phyloP scores from a whole-genome alignment of 257 asterid genomes.

The Ehretia macrophylla region DNA sequence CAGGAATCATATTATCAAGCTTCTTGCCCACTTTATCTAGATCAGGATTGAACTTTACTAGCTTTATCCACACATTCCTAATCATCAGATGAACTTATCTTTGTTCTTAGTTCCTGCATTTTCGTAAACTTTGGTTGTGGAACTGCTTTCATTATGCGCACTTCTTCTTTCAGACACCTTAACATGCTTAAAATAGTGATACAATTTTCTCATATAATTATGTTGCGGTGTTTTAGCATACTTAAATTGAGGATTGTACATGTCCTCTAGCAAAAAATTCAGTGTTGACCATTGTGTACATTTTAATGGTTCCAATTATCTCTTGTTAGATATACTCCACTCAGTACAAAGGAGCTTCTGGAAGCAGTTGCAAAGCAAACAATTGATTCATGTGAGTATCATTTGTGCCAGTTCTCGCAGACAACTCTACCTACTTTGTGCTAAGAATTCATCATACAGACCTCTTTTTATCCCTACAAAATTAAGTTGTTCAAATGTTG shows the following conservation, averaged over 20 bases:
- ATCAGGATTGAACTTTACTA: too few relatives aligned
- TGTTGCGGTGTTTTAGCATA: too few relatives aligned
- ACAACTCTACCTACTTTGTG: not conserved
- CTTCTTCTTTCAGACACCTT: not conserved
- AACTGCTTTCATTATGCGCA: too few relatives aligned
- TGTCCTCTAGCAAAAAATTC: too few relatives aligned
- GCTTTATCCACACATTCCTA: too few relatives aligned
- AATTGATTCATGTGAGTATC: slow-evolving; percentile 67
- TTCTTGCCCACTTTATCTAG: not conserved
- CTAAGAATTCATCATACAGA: not conserved
- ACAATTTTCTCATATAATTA: not conserved
- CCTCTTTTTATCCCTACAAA: too few relatives aligned
- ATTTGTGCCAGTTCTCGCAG: not conserved
- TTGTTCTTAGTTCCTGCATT: too few relatives aligned
- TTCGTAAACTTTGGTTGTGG: too few relatives aligned
- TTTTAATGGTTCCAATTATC: slow-evolving; percentile 12
- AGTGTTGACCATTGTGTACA: slow-evolving; percentile 5
- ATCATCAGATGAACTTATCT: too few relatives aligned
- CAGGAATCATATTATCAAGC: not conserved
- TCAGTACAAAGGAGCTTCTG: slow-evolving; percentile 73
- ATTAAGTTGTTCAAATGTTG: too few relatives aligned
- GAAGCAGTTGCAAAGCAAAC: slow-evolving; percentile 65
- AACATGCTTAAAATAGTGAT: not conserved
- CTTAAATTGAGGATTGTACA: too few relatives aligned
- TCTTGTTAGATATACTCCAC: slow-evolving; percentile 75